These are phyloP conservation scores for Wallacemonas sp. DNA, from an alignment of 208 protist species.

Conservation along the genomic window DNA sequence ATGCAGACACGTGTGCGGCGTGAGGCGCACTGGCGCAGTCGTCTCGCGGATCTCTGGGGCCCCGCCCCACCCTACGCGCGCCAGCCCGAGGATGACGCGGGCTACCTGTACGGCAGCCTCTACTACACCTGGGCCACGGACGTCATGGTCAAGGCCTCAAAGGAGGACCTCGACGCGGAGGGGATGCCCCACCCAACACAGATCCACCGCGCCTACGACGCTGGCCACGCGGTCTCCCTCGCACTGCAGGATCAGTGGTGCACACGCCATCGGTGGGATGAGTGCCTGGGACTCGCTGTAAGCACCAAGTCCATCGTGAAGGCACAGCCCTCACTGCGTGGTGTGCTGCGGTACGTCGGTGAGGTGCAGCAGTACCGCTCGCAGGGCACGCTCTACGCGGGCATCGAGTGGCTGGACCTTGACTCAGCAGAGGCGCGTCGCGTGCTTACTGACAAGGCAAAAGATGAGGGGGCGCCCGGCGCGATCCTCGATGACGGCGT, in stretches of 20 bases:
- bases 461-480: slow-evolving; percentile 10
- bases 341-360: slow-evolving; percentile 58
- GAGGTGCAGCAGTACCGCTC: slow-evolving; percentile 42
- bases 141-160: slow-evolving; percentile 29
- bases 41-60: slow-evolving; percentile 29
- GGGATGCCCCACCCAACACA: slow-evolving; percentile 27
- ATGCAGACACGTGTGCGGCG: not conserved
- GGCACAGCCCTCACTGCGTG: slow-evolving; percentile 10
- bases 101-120: slow-evolving; percentile 23
- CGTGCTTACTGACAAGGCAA: not conserved
- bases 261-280: slow-evolving; percentile 36
- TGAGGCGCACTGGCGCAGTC: slow-evolving; percentile 9
- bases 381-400: slow-evolving; percentile 41
- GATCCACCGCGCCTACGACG: slow-evolving; percentile 23
- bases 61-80: slow-evolving; percentile 25
- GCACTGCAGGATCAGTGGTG: slow-evolving; percentile 29
- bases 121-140: slow-evolving; percentile 44
- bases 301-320: slow-evolving; percentile 5
- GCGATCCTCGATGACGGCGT: slow-evolving; percentile 36
- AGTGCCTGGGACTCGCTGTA: slow-evolving; percentile 31
- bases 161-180: slow-evolving; percentile 28
- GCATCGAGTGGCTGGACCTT: slow-evolving; percentile 45
- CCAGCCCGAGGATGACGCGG: slow-evolving; percentile 27
- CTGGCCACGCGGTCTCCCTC: slow-evolving; percentile 21
- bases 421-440: not conserved